These are phyloP conservation scores for Phyllostachys edulis DNA, from an alignment of 176 grass and related monocot species.

Conservation along the genomic window DNA sequence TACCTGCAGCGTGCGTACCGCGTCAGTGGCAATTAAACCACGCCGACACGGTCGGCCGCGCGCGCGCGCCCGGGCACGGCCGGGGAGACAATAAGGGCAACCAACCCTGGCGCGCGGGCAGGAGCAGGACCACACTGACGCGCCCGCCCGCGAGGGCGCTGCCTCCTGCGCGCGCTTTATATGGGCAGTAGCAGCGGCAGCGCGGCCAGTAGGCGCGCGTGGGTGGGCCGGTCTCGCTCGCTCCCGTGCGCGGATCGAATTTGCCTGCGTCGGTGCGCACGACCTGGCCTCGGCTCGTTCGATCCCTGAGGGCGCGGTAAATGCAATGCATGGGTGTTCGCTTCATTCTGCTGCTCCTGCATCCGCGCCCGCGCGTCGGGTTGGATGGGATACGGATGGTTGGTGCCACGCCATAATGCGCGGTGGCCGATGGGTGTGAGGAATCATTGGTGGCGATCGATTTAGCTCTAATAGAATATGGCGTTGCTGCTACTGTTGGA, in stretches of 20 bases:
- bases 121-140: background rate
- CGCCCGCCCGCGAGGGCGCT: background rate
- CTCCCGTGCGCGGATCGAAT: background rate
- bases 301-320: background rate
- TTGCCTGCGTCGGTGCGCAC: background rate
- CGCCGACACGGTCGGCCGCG: background rate
- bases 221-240: background rate
- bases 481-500: background rate
- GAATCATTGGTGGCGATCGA: background rate
- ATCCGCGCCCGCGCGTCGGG: background rate
- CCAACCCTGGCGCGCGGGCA: conserved; percentile 9
- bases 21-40: background rate
- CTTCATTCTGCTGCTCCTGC: background rate
- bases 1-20: background rate
- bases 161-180: background rate
- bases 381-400: background rate
- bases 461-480: background rate
- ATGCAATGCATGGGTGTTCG: background rate
- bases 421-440: background rate
- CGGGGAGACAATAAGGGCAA: conserved; percentile 13
- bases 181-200: background rate
- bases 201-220: background rate
- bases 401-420: background rate
- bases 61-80: background rate
- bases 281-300: background rate